phyloP scores from a whole-genome alignment of 2,329 filamentous ascomycete genomes.

The Fusarium subtropicale region DNA sequence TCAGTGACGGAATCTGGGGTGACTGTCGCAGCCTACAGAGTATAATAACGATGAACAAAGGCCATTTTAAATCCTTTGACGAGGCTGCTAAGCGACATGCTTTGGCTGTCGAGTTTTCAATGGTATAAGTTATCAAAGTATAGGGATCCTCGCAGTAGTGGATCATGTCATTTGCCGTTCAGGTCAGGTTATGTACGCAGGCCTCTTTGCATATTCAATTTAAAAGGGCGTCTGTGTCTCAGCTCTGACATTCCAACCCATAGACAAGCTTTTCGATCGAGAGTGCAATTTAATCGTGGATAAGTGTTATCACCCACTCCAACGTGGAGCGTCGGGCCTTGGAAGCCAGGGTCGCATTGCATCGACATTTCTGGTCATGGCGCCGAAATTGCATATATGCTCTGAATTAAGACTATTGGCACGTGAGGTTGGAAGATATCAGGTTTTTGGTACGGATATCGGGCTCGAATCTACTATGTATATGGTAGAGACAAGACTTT shows the following conservation, averaged over 20 bases:
- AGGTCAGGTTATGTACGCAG: background rate
- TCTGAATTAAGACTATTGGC: conserved; percentile 16
- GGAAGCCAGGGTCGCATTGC: conserved; percentile 20
- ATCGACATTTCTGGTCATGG: conserved; percentile 29
- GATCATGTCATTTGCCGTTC: background rate
- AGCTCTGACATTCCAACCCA: conserved; percentile 7
- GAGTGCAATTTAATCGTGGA: background rate
- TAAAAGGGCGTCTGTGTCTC: conserved; percentile 3
- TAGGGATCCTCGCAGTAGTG: background rate
- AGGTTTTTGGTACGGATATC: background rate
- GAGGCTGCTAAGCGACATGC: background rate
- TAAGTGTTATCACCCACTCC: background rate
- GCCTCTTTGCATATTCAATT: background rate
- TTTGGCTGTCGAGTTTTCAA: background rate
- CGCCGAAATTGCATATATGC: conserved; percentile 35
- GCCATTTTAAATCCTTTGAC: background rate
- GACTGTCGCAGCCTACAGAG: background rate
- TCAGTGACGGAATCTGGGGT: background rate
- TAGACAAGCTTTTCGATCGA: conserved; percentile 22
- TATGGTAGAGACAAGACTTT: background rate
- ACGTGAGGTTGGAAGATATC: conserved; percentile 13
- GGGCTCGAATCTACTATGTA: background rate
- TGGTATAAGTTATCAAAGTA: background rate
- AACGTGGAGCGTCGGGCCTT: conserved; percentile 6
- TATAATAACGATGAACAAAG: background rate